Conservation (phyloP, 2,329 filamentous ascomycete genomes). For the Paraconiothyrium brasiliense region DNA sequence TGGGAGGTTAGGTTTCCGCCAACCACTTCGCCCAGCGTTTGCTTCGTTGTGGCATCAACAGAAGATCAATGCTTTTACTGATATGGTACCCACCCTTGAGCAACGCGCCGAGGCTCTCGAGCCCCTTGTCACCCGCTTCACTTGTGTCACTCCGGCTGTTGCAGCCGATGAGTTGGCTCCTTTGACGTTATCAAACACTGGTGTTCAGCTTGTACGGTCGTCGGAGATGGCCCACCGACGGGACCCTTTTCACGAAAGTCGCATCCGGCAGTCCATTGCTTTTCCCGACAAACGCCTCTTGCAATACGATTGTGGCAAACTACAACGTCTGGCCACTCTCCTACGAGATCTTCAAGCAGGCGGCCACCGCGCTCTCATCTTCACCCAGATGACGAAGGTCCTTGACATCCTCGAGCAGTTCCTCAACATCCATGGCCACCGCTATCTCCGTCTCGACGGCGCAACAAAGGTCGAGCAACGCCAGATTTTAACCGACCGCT, state of each 20-base stretch:
- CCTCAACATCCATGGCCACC: slow-evolving; percentile 96
- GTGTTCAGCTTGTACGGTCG: slow-evolving; percentile 65
- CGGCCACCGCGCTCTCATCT: slow-evolving; percentile 93
- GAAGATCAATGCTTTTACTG: slow-evolving; percentile 69
- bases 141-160: slow-evolving; percentile 89
- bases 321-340: slow-evolving; percentile 87
- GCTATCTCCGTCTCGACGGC: slow-evolving; percentile 96
- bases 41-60: slow-evolving; percentile 74
- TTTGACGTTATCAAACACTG: slow-evolving; percentile 68
- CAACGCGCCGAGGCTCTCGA: slow-evolving; percentile 78
- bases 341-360: slow-evolving; percentile 87
- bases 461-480: slow-evolving; percentile 95
- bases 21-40: slow-evolving; percentile 35
- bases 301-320: slow-evolving; percentile 97
- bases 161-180: slow-evolving; percentile 80
- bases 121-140: slow-evolving; percentile 83
- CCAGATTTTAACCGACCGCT: slow-evolving; percentile 93
- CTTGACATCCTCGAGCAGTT: slow-evolving; percentile 97
- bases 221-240: slow-evolving; percentile 63
- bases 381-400: slow-evolving; percentile 99
- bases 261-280: slow-evolving; percentile 91
- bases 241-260: slow-evolving; percentile 93
- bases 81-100: slow-evolving; percentile 77
- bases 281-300: slow-evolving; percentile 97
- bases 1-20: slow-evolving; percentile 43